phyloP scores from a whole-genome alignment of 176 grass and related monocot genomes.

The Ananas comosus region DNA sequence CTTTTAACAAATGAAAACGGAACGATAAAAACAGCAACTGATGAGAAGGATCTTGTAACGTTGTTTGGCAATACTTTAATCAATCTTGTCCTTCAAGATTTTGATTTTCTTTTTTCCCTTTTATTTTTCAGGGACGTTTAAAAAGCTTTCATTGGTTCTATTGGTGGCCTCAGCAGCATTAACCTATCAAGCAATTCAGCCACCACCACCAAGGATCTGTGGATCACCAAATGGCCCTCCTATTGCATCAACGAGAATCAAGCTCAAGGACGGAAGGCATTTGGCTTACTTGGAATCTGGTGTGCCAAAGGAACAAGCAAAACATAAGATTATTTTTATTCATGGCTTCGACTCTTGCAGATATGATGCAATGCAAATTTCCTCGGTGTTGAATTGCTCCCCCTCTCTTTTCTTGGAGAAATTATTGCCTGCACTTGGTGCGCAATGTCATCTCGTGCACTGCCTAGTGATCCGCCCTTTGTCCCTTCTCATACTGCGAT shows the following conservation, averaged over 20 bases:
- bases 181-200: constrained; percentile 38
- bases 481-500: too few relatives aligned
- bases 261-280: constrained; percentile 65
- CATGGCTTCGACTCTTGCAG: constrained; percentile 70
- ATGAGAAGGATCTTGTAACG: not conserved
- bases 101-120: not conserved
- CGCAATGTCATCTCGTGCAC: too few relatives aligned
- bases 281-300: constrained; percentile 61
- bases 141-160: constrained; percentile 21
- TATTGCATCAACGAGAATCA: constrained; percentile 35
- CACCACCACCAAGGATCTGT: constrained; percentile 38
- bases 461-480: too few relatives aligned
- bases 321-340: constrained; percentile 63
- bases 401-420: not conserved
- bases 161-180: constrained; percentile 31
- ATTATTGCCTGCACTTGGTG: not conserved
- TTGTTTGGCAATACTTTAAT: not conserved
- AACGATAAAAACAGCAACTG: not conserved
- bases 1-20: too few relatives aligned
- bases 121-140: constrained; percentile 29
- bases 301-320: constrained; percentile 46
- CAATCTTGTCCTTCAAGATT: not conserved
- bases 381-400: constrained; percentile 28
- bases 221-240: constrained; percentile 40
- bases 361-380: constrained; percentile 50